These are phyloP conservation scores for Podospora anserina DNA, from an alignment of 495 filamentous ascomycete species.

Conservation along the genomic window DNA sequence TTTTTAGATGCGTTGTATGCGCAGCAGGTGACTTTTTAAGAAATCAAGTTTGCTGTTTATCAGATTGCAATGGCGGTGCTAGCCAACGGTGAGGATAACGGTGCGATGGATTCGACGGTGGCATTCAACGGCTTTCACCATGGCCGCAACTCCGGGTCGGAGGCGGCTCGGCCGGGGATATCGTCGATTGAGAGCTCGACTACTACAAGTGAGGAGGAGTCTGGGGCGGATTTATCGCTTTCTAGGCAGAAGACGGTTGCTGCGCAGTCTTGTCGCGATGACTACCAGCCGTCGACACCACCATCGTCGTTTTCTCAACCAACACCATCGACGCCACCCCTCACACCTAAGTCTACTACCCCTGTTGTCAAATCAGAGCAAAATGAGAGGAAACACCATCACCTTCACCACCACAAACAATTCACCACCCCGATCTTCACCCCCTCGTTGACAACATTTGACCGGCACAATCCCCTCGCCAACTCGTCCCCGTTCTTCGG, in stretches of 20 bases:
- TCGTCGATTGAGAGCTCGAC: background rate
- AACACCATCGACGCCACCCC: background rate
- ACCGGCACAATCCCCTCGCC: slow-evolving; percentile 58
- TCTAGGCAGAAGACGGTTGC: background rate
- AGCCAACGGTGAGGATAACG: too few species aligned
- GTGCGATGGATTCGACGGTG: background rate
- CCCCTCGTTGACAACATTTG: slow-evolving; percentile 65
- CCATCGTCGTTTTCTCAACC: background rate
- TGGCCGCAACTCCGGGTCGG: background rate
- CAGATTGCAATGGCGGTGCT: background rate
- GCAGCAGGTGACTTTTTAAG: background rate
- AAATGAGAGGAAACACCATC: background rate
- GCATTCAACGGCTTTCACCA: background rate
- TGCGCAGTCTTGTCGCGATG: background rate
- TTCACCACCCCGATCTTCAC: slow-evolving; percentile 68
- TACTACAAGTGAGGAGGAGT: background rate
- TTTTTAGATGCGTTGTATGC: background rate
- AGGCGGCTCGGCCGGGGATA: background rate
- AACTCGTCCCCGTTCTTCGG: slow-evolving; percentile 64
- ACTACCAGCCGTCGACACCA: background rate
- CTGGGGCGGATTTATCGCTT: background rate
- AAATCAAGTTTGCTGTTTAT: background rate
- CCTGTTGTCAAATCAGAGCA: background rate
- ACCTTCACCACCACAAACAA: slow-evolving; percentile 38
- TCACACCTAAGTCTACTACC: background rate